Evolutionary conservation across 176 grass and related monocot genomes (phyloP).

Genomic region (Eremochloa ophiuroides): DNA sequence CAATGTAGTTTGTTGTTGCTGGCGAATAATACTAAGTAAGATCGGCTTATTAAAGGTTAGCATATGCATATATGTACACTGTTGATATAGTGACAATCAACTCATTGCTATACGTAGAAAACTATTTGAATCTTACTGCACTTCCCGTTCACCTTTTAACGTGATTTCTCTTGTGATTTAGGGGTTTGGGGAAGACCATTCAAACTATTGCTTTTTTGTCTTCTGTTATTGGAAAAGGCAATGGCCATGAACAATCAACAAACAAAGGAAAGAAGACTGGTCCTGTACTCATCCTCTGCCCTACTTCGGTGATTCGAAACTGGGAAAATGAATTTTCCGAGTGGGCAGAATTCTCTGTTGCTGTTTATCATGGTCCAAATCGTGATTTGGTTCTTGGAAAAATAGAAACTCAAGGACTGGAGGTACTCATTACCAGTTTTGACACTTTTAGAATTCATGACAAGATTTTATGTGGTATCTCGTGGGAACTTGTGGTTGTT

Average conservation of each 20-base stretch:
- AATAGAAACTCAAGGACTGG: constrained; percentile 53
- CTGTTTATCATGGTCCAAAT: constrained; percentile 89
- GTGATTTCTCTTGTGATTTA: constrained; percentile 37
- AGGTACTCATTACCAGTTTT: constrained; percentile 93
- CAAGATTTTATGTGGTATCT: constrained; percentile 68
- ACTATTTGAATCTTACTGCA: not conserved
- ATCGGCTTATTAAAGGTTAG: constrained; percentile 4
- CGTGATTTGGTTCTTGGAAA: constrained; percentile 82
- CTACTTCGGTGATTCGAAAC: constrained; percentile 87
- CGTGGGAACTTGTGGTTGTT: constrained; percentile 89
- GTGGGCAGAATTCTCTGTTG: constrained; percentile 75
- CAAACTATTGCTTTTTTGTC: constrained; percentile 93
- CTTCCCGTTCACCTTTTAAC: constrained; percentile 6
- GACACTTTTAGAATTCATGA: constrained; percentile 89
- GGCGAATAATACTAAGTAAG: not conserved
- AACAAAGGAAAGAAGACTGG: constrained; percentile 38
- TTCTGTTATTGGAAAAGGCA: constrained; percentile 62
- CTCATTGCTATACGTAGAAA: constrained; percentile 2
- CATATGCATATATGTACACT: constrained; percentile 13
- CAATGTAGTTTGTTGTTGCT: not conserved
- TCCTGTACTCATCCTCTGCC: constrained; percentile 78
- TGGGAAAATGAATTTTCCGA: constrained; percentile 95
- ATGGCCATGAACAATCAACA: constrained; percentile 31
- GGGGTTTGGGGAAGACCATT: constrained; percentile 97
- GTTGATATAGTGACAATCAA: not conserved